These are phyloP conservation scores for Stachybotrys elegans DNA, from an alignment of 2,329 filamentous ascomycete species.

Conservation along the genomic window DNA sequence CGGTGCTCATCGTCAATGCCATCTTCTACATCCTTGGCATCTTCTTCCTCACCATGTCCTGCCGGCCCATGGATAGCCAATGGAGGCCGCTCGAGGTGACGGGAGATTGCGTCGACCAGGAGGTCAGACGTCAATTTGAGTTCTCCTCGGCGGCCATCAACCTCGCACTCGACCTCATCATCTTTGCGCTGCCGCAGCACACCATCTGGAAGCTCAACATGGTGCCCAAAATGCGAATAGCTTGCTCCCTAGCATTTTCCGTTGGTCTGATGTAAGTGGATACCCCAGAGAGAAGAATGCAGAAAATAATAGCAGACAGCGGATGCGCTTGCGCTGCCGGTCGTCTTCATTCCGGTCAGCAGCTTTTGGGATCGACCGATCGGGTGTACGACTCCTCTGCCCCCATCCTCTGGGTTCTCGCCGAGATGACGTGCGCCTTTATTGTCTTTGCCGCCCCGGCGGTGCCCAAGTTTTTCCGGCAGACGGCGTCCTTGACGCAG, in stretches of 20 bases:
- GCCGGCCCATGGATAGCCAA: constrained; percentile 18
- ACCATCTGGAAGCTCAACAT: constrained; percentile 23
- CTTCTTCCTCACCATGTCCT: constrained; percentile 16
- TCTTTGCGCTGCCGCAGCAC: constrained; percentile 21
- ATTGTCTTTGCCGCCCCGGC: not conserved
- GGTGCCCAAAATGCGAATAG: constrained; percentile 18
- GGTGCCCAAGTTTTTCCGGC: not conserved
- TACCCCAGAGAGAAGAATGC: not conserved
- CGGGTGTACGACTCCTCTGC: not conserved
- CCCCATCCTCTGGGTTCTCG: not conserved
- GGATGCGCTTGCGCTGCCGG: not conserved
- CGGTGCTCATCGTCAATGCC: constrained; percentile 13
- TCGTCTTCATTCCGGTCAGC: not conserved
- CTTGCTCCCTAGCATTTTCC: constrained; percentile 23
- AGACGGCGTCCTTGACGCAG: not conserved
- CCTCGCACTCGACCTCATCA: constrained; percentile 17
- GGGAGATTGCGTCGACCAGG: constrained; percentile 16
- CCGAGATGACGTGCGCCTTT: not conserved
- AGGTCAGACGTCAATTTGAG: constrained; percentile 8
- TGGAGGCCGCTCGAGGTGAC: constrained; percentile 16
- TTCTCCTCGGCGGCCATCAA: constrained; percentile 16
- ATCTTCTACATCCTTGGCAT: constrained; percentile 13
- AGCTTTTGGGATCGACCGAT: not conserved
- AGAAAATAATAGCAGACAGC: not conserved
- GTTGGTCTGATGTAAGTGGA: constrained; percentile 20